phyloP scores from a whole-genome alignment of 805 yeast species.

The Suhomyces sp. region DNA sequence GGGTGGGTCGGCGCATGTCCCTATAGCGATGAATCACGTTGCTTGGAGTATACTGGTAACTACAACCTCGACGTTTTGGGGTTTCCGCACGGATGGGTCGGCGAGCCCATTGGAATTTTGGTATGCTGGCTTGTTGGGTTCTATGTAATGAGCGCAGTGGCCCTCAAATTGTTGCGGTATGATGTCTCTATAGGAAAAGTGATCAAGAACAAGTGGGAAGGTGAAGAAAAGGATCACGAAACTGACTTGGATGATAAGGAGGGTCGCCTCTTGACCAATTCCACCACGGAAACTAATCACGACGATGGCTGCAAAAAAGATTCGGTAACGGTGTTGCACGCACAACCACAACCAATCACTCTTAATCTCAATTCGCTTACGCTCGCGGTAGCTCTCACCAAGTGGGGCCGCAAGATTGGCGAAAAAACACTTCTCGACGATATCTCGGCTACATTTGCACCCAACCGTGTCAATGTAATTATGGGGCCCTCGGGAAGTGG shows the following conservation, averaged over 20 bases:
- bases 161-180: constrained; percentile 48
- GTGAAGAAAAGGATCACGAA: constrained; percentile 9
- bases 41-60: constrained; percentile 50
- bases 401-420: not conserved
- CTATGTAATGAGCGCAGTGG: constrained; percentile 45
- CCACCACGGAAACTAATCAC: not conserved
- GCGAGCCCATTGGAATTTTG: constrained; percentile 59
- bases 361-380: not conserved
- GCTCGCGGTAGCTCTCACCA: constrained; percentile 6
- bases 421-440: constrained; percentile 29
- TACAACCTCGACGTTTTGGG: constrained; percentile 58
- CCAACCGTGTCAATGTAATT: constrained; percentile 63
- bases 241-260: not conserved
- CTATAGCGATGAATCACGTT: constrained; percentile 33
- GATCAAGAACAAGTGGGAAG: constrained; percentile 32
- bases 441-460: constrained; percentile 50
- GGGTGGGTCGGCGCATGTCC: constrained; percentile 24
- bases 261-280: not conserved
- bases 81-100: constrained; percentile 60
- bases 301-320: not conserved
- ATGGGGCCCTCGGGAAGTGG: constrained; percentile 86
- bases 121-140: constrained; percentile 59
- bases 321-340: not conserved
- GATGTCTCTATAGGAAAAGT: constrained; percentile 50
- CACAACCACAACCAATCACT: not conserved